Percentiles rank a stretch among this genome's conserved stretches.
Conservation (phyloP, 805 yeast species). For the Candida broadrunensis region DNA sequence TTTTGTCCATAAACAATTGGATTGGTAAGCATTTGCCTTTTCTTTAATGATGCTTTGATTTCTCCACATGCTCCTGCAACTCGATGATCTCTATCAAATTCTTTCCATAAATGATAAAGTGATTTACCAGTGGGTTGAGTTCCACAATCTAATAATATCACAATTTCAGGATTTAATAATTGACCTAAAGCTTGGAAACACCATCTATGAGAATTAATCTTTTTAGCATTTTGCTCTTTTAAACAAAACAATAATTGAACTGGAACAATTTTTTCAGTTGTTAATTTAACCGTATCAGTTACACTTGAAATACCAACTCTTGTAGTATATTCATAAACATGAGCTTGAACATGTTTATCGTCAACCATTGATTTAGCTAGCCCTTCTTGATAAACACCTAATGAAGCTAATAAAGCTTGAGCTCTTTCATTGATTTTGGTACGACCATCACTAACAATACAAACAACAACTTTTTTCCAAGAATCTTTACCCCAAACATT, state of each 20-base stretch:
- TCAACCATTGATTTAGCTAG: constrained; percentile 59
- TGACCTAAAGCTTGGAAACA: constrained; percentile 63
- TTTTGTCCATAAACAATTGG: constrained; percentile 66
- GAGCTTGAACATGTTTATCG: constrained; percentile 60
- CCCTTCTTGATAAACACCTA: constrained; percentile 67
- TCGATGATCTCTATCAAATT: constrained; percentile 53
- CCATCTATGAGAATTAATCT: constrained; percentile 69
- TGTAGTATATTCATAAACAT: constrained; percentile 65
- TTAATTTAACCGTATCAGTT: constrained; percentile 48
- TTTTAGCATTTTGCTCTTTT: constrained; percentile 61
- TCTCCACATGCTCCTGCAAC: constrained; percentile 77
- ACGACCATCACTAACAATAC: constrained; percentile 63
- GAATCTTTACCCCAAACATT: constrained; percentile 49
- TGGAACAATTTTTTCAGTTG: constrained; percentile 56
- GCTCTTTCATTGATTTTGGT: constrained; percentile 63
- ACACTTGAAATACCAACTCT: constrained; percentile 47
- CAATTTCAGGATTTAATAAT: constrained; percentile 55
- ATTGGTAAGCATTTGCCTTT: constrained; percentile 47
- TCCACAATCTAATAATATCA: constrained; percentile 60
- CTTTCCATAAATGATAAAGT: constrained; percentile 59
- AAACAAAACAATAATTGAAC: constrained; percentile 60
- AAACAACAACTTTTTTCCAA: constrained; percentile 63
- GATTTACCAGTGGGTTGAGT: constrained; percentile 60
- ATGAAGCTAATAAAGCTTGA: constrained; percentile 59
- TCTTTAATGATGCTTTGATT: constrained; percentile 55